Evolutionary conservation across 164 flowering plant species (phyloP).

Genomic region (Amborella trichopoda): DNA sequence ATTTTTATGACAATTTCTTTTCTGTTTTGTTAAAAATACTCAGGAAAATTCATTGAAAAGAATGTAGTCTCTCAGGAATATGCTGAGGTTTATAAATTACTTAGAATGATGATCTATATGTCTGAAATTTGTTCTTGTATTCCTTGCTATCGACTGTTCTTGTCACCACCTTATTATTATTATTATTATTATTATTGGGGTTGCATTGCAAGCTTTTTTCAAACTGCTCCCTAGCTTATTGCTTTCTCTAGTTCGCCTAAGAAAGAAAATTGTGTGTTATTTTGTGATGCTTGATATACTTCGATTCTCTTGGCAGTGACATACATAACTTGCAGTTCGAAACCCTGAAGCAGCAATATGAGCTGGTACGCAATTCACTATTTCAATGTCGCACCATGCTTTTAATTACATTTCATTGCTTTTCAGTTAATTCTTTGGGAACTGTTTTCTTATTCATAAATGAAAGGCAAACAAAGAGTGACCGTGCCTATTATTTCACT

Average conservation of each 20-base stretch:
- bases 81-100: too few species aligned
- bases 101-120: too few species aligned
- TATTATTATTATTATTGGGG: not conserved
- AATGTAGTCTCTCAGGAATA: too few species aligned
- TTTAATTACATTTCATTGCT: too few species aligned
- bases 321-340: constrained; percentile 62
- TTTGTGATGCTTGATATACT: too few species aligned
- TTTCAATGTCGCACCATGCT: not conserved
- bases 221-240: not conserved
- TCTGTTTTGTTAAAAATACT: too few species aligned
- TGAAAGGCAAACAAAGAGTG: not conserved
- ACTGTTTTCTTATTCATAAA: not conserved
- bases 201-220: not conserved
- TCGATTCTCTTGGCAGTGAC: constrained; percentile 41
- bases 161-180: not conserved
- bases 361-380: constrained; percentile 38
- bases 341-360: constrained; percentile 77
- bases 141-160: not conserved
- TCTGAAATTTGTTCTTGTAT: not conserved
- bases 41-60: too few species aligned
- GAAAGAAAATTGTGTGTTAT: too few species aligned
- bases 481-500: constrained; percentile 1
- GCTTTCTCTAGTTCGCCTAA: constrained; percentile 2
- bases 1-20: too few species aligned
- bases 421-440: too few species aligned